Evolutionary conservation across 345 rosid species (phyloP), one percentile per base, ranked within the genome.

Genomic region (Linum tenue): DNA sequence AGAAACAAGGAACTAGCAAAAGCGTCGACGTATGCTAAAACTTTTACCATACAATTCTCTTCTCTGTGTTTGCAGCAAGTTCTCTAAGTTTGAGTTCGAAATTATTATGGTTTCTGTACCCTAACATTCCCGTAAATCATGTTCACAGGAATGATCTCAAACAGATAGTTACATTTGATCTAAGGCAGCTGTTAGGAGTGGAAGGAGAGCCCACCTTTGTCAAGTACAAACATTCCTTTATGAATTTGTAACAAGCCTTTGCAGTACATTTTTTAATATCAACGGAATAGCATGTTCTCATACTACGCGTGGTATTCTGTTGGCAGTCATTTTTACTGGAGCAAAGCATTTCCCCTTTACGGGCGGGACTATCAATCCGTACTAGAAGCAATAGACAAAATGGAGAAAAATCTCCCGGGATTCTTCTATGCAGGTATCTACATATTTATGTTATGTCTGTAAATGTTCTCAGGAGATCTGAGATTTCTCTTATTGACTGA

Each of bases 261-360:
- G 31, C 31, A 22, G 31, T 22, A 22, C 31, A 0, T 22, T 22
- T 22, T 22, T 1, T 22, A 22, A 22, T 22, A 22, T 22, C 31
- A 22, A 22, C 31, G 16, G 7, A 66, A 66, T 51, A n/a, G 60
- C 31, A 12, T 67, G 58, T 65, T 62, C 37, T 59, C 66, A 64
- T 44, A 53, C 42, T 41, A 7, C 62, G 44, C 60, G 22, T 44
- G 39, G 37, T 62, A 11, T 44, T 48, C 42, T 67, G 39, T 53
- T 71, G 72, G 77, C 96, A 92, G 97, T 72, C 98, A 90, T 76
- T 80, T 74, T 66, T 92, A 67, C 71, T 92, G 98, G 98, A 90
- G 87, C 69, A 86, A 87, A 79, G 89, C 87, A 67, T 90, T 90
- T 75, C 98, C 98, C 1, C 66, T 85, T 60, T 92, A 90, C 12